Base-by-base conservation (phyloP, 768 basidiomycete genomes). In the Rhodotorula toruloides region DNA sequence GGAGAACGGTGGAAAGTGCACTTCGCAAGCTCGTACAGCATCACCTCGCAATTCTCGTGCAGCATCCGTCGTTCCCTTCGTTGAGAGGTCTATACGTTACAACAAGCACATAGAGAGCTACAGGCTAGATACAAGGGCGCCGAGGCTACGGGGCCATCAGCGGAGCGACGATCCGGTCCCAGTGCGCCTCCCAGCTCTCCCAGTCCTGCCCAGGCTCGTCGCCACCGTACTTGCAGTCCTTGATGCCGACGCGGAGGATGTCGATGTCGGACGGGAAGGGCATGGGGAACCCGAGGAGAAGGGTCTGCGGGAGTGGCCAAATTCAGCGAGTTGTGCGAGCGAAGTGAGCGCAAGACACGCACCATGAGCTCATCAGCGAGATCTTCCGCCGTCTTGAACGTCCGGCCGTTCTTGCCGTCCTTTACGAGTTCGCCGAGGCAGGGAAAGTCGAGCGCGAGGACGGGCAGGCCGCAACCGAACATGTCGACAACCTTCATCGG, bases 401-500 rank as follows among this genome's bases (percentile, higher is more conserved):
- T 78, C 21, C 87, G 81, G 2, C 96, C 96, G 74, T 98, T 98
- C 74, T 84, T 79, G 2, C 86, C 86, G 62, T 91, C 83, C 72
- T 85, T 85, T 13, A 99, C 90, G 13, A 98, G 84, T 77, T 99
- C 96, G 53, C 83, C 75, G 37, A 99, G 81, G 76, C 90, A 94
- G 47, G 81, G 79, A 75, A 94, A 99, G 54, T 86, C 82, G 6
- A 91, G 81, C 0, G 96, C 93, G 67, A 93, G 88, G 13, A 97
- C 96, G 0, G 94, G 94, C 61, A 98, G 80, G 9, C 87, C 87
- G 72, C 93, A 97, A 8, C 96, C 96, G 79, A 98, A 97, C 94
- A 98, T 97, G 77, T 99, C 96, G 12, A 99, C 91, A 9, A 99
- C 86, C 77, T 99, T 99, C 96, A 99, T 99, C 5, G 96, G 96